Percentiles rank a stretch among this genome's conserved stretches.
These are phyloP conservation scores for Macroventuria anomochaeta DNA, from an alignment of 2,329 filamentous ascomycete species.

Conservation along the genomic window DNA sequence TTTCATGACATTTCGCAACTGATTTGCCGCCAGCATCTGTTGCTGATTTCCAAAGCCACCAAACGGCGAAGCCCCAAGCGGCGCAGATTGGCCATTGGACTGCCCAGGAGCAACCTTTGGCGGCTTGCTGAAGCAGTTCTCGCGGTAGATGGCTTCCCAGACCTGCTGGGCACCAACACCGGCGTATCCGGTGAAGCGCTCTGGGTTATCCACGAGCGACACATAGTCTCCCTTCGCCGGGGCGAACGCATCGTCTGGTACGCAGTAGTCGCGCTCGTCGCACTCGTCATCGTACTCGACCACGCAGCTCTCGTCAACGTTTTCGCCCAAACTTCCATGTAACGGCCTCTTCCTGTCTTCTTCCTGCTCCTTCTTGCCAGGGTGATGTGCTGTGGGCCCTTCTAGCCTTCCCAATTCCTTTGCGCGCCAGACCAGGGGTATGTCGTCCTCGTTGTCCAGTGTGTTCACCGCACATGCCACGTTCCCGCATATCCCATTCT, in stretches of 20 bases:
- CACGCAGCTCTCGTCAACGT: constrained; percentile 93
- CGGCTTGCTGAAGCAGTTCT: constrained; percentile 84
- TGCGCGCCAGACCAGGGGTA: constrained; percentile 88
- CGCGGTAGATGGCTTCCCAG: constrained; percentile 95
- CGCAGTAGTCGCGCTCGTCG: constrained; percentile 94
- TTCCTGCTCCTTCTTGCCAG: constrained; percentile 74
- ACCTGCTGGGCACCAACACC: constrained; percentile 86
- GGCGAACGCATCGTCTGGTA: constrained; percentile 91
- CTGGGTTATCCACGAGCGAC: constrained; percentile 88
- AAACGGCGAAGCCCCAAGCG: constrained; percentile 47
- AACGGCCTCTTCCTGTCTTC: constrained; percentile 76
- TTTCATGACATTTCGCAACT: constrained; percentile 66
- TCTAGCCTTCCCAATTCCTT: constrained; percentile 91
- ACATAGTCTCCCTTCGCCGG: constrained; percentile 94
- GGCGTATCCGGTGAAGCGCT: constrained; percentile 92
- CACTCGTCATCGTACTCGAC: constrained; percentile 98
- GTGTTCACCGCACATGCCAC: constrained; percentile 96
- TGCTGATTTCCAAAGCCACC: constrained; percentile 53
- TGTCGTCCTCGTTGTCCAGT: constrained; percentile 92
- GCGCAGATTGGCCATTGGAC: constrained; percentile 42
- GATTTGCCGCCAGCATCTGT: constrained; percentile 63
- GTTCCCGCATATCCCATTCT: constrained; percentile 93
- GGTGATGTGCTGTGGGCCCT: constrained; percentile 89
- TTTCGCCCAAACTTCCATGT: constrained; percentile 80
- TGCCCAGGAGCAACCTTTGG: constrained; percentile 35